These are phyloP conservation scores for Datisca glomerata DNA, from an alignment of 306 rosid genomes.

Conservation along the genomic window DNA sequence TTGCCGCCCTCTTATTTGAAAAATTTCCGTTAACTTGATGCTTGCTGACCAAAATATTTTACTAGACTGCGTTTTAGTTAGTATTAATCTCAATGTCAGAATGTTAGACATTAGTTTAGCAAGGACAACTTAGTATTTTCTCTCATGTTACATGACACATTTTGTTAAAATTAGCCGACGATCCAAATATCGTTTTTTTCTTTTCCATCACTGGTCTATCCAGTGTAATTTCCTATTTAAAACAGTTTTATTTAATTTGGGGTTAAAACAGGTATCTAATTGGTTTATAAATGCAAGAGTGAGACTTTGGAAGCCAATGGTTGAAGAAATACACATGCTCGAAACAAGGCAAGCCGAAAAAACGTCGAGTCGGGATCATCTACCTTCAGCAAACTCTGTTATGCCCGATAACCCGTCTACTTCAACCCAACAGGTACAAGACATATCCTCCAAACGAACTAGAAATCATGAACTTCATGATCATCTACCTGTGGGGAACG, in stretches of 20 bases:
- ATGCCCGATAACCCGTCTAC: slow-evolving; percentile 33
- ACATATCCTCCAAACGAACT: slow-evolving; percentile 2
- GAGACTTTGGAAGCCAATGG: slow-evolving; percentile 97
- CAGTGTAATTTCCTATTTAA: not conserved
- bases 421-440: slow-evolving; percentile 2
- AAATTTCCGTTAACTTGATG: too few species aligned
- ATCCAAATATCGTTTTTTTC: too few species aligned
- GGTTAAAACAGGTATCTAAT: slow-evolving; percentile 52
- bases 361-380: slow-evolving; percentile 31
- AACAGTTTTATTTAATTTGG: not conserved
- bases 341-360: slow-evolving; percentile 68
- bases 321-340: slow-evolving; percentile 78
- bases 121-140: too few species aligned
- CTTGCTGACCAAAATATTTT: too few species aligned
- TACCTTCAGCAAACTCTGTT: slow-evolving; percentile 31
- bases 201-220: slow-evolving; percentile 12
- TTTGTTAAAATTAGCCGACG: too few species aligned
- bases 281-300: slow-evolving; percentile 97
- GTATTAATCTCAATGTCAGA: too few species aligned
- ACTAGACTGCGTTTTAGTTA: too few species aligned
- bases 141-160: too few species aligned
- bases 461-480: slow-evolving; percentile 31
- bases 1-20: too few species aligned
- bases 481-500: slow-evolving; percentile 18
- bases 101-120: too few species aligned